Evolutionary conservation across 805 yeast genomes (phyloP), one percentile per base, ranked within the genome.

Genomic region (Candida hispaniensis): DNA sequence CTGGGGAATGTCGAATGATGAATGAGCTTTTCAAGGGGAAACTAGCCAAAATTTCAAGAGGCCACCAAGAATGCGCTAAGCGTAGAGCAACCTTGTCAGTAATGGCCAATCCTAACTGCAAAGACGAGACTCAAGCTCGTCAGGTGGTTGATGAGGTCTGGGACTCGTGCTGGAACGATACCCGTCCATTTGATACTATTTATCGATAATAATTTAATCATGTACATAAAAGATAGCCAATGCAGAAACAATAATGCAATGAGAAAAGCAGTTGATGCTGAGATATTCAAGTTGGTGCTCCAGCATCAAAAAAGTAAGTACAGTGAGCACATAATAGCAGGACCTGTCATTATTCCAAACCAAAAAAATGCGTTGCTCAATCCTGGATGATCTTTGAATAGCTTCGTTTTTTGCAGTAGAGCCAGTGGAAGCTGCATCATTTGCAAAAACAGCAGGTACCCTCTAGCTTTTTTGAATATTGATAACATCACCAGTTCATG

Each of bases 401-500:
- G 70, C 45, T 61, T 67, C 1, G 80, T 64, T 44, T 71, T 68
- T 28, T 79, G 69, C 2, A 86, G 34, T 40, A 70, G 63, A 15
- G 82, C 75, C 47, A 86, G 59, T 1, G 95, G 95, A 21, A 91
- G 52, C 55, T 91, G 99, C 18, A 70, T 64, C 88, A 91, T 77
- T 58, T 91, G 99, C 39, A 88, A 60, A 11, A 71, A 38, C 24
- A 91, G 61, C 39, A 91, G 57, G 55, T 85, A 91, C 3, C 93
- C 91, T 48, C 98, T 67, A 10, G 82, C 52, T 38, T 73, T 74
- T 18, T 74, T 71, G 56, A 86, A 91, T 7, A 91, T 71, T 19
- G 81, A 83, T 52, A 67, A 80, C 99, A 91, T 91, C 14, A 86
- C 86, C 34, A 85, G 55, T 56, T 91, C 99, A 56, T 91, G 99